A percentile compares a stretch with the other conserved stretches of the same genome.
phyloP scores from a whole-genome alignment of 306 rosid species.

The Dryas alaskensis region DNA sequence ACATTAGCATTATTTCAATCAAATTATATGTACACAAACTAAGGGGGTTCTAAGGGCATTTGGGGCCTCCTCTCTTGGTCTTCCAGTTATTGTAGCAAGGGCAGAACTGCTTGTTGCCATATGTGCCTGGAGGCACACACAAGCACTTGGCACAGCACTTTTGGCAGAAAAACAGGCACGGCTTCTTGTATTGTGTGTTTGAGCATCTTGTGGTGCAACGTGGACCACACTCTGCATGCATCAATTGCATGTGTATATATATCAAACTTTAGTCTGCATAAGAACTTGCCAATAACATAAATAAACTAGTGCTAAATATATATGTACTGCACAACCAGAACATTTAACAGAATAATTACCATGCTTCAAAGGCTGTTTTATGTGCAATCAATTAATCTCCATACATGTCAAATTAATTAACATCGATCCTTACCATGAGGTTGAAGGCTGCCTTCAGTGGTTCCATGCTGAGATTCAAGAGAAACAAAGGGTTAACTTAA shows the following conservation, averaged over 20 bases:
- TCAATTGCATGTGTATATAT: too few species aligned
- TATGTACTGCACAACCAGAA: not conserved
- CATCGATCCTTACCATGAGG: slow-evolving; percentile 48
- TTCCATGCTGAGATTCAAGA: slow-evolving; percentile 44
- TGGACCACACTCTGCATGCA: slow-evolving; percentile 52
- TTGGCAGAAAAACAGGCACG: slow-evolving; percentile 70
- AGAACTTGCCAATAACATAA: too few species aligned
- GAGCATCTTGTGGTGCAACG: slow-evolving; percentile 62
- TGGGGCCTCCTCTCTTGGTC: slow-evolving; percentile 84
- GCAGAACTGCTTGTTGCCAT: slow-evolving; percentile 68
- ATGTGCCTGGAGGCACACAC: slow-evolving; percentile 79
- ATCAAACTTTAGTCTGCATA: too few species aligned
- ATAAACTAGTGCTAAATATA: too few species aligned
- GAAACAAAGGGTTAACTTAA: slow-evolving; percentile 2
- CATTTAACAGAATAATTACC: not conserved
- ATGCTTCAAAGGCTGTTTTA: too few species aligned
- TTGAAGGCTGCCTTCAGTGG: slow-evolving; percentile 68
- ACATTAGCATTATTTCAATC: too few species aligned
- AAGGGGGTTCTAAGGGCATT: slow-evolving; percentile 51
- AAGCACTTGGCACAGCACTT: slow-evolving; percentile 72
- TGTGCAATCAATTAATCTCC: too few species aligned
- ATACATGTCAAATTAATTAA: not conserved
- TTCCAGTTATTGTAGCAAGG: slow-evolving; percentile 87
- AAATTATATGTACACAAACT: not conserved
- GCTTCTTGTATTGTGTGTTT: slow-evolving; percentile 65